Evolutionary conservation across 1,284 basidiomycete species (phyloP).

Genomic region (Rhizoctonia solani): DNA sequence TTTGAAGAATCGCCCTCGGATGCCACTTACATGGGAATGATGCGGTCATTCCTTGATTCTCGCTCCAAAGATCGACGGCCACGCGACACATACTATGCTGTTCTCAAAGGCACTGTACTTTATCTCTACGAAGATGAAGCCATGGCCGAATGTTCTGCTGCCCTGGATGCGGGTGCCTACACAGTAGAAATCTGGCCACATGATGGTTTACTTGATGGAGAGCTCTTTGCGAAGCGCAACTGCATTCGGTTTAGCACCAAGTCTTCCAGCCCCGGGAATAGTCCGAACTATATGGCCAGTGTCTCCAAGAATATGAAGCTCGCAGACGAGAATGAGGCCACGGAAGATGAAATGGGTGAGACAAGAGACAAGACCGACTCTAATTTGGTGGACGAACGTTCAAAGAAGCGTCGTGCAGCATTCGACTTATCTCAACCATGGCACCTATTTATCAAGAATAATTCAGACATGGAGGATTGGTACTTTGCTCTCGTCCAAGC

Average conservation of each 20-base stretch:
- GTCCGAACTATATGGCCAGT: constrained; percentile 50
- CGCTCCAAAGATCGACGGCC: constrained; percentile 79
- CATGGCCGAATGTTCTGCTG: constrained; percentile 84
- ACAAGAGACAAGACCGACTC: constrained; percentile 50
- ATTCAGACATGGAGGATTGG: constrained; percentile 94
- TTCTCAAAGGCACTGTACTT: constrained; percentile 84
- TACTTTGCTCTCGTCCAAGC: constrained; percentile 84
- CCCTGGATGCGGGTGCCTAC: constrained; percentile 74
- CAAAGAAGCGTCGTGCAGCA: constrained; percentile 56
- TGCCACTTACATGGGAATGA: constrained; percentile 66
- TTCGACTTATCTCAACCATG: constrained; percentile 65
- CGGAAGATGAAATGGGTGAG: constrained; percentile 47
- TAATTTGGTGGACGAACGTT: constrained; percentile 46
- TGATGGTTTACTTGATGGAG: constrained; percentile 69
- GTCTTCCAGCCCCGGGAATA: constrained; percentile 39
- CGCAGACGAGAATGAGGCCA: constrained; percentile 49
- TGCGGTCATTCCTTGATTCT: constrained; percentile 72
- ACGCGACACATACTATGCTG: constrained; percentile 87
- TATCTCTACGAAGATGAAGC: constrained; percentile 91
- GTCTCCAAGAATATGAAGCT: constrained; percentile 59
- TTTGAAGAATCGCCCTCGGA: constrained; percentile 69
- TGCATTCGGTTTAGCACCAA: constrained; percentile 77
- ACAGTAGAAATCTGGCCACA: constrained; percentile 75
- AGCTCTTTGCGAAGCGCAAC: constrained; percentile 86
- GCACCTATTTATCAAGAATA: constrained; percentile 87